Conservation (phyloP, 768 basidiomycete genomes). For the Crepidotus variabilis region DNA sequence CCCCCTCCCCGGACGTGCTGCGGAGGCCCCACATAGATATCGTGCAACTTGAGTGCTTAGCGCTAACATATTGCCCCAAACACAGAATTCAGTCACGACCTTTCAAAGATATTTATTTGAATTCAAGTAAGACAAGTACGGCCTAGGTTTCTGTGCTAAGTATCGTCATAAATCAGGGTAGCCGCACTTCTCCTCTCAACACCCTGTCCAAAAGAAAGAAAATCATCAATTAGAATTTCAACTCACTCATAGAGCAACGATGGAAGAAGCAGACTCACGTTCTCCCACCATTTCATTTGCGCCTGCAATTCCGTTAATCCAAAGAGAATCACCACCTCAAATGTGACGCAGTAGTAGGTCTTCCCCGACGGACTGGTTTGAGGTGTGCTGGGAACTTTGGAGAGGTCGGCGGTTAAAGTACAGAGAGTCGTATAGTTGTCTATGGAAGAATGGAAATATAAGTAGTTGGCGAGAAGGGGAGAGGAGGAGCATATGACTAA, state of each 20-base stretch:
- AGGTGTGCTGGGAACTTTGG: constrained; percentile 7
- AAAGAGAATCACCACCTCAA: constrained; percentile 37
- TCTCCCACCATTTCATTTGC: constrained; percentile 39
- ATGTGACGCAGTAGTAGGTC: constrained; percentile 21
- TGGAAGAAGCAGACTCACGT: constrained; percentile 23
- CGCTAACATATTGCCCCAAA: too few relatives aligned
- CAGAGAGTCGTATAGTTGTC: constrained; percentile 16
- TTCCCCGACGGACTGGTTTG: constrained; percentile 1
- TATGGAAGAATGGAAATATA: constrained; percentile 1
- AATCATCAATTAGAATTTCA: neutral
- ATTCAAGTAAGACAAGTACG: too few relatives aligned
- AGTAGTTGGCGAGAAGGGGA: too few relatives aligned
- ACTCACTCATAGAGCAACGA: neutral
- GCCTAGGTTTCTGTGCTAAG: too few relatives aligned
- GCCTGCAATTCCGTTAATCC: constrained; percentile 46
- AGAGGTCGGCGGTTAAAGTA: constrained; percentile 12
- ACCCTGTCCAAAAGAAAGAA: neutral
- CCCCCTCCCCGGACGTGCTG: too few relatives aligned
- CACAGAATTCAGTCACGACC: too few relatives aligned
- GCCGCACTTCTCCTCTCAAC: constrained; percentile 2
- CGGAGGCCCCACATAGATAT: too few relatives aligned
- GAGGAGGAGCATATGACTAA: neutral
- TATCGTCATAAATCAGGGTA: neutral
- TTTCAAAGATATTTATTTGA: too few relatives aligned
- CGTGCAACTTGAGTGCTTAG: too few relatives aligned